These are phyloP conservation scores for Buxus sempervirens DNA, from an alignment of 164 flowering plant genomes.

Conservation along the genomic window DNA sequence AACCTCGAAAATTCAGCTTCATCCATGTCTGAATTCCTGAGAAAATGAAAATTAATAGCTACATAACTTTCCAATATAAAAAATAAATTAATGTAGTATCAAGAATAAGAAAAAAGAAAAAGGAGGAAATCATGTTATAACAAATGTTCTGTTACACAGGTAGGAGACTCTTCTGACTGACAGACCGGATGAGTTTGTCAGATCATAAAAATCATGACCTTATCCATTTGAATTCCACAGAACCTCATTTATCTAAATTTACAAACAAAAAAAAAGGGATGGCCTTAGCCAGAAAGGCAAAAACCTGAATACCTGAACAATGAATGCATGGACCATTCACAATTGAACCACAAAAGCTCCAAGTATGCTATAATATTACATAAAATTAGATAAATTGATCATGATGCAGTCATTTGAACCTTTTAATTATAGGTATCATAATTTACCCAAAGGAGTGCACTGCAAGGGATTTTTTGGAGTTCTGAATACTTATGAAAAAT, in stretches of 20 bases:
- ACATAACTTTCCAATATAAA: background rate
- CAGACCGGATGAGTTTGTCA: too few relatives aligned
- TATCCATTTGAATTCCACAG: too few relatives aligned
- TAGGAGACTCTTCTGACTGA: too few relatives aligned
- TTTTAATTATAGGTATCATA: background rate
- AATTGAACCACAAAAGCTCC: too few relatives aligned
- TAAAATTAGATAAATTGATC: background rate
- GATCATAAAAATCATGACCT: too few relatives aligned
- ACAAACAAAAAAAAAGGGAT: too few relatives aligned
- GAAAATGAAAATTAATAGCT: background rate
- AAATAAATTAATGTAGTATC: background rate
- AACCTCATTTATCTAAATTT: too few relatives aligned
- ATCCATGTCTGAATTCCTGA: slow-evolving; percentile 63
- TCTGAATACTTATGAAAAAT: background rate
- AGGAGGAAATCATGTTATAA: background rate
- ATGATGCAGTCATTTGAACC: background rate
- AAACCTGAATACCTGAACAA: too few relatives aligned
- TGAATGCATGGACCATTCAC: too few relatives aligned
- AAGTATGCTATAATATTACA: too few relatives aligned
- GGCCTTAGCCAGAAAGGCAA: too few relatives aligned
- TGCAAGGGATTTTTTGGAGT: background rate
- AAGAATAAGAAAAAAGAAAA: background rate
- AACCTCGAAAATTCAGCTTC: slow-evolving; percentile 65
- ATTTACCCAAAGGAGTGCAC: background rate
- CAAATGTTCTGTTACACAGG: background rate